phyloP scores from a whole-genome alignment of 148 eudicot genomes.

The Nyssa sinensis region DNA sequence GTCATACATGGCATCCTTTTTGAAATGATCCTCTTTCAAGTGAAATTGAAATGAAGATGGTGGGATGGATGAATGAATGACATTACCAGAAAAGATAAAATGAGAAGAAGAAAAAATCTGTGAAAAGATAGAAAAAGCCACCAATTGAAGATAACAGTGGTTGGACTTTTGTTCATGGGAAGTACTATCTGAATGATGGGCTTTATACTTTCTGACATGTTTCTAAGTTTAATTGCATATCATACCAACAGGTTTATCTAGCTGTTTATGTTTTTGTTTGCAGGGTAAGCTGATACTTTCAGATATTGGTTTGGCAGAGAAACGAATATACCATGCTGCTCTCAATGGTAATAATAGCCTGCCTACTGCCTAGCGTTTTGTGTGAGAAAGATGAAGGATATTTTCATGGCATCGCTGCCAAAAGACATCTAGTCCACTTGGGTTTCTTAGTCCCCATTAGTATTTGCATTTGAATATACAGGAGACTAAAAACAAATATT shows the following conservation, averaged over 20 bases:
- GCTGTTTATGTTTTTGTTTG: slow-evolving; percentile 27
- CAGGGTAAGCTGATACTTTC: slow-evolving; percentile 80
- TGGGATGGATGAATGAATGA: too few species aligned
- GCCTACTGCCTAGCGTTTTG: slow-evolving; percentile 61
- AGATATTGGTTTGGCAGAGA: slow-evolving; percentile 95
- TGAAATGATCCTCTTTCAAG: too few species aligned
- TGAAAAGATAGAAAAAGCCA: too few species aligned
- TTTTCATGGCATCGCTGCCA: slow-evolving; percentile 49
- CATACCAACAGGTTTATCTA: slow-evolving; percentile 6
- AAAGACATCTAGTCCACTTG: slow-evolving; percentile 23
- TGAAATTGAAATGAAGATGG: too few species aligned
- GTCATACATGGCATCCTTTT: background rate
- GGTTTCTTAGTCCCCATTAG: slow-evolving; percentile 19
- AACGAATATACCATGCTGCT: slow-evolving; percentile 89
- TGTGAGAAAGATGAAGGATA: slow-evolving; percentile 92
- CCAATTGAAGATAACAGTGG: too few species aligned
- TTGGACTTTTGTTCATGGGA: background rate
- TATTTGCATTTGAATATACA: slow-evolving; percentile 7
- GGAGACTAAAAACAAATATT: slow-evolving; percentile 14
- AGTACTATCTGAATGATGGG: background rate
- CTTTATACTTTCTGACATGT: background rate
- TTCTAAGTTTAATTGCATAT: background rate
- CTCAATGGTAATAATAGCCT: slow-evolving; percentile 83
- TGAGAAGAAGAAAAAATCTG: too few species aligned
- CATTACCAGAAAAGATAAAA: too few species aligned